Base-by-base conservation (phyloP, 352 stramenopile genomes). In the Globisporangium acanthophoron region DNA sequence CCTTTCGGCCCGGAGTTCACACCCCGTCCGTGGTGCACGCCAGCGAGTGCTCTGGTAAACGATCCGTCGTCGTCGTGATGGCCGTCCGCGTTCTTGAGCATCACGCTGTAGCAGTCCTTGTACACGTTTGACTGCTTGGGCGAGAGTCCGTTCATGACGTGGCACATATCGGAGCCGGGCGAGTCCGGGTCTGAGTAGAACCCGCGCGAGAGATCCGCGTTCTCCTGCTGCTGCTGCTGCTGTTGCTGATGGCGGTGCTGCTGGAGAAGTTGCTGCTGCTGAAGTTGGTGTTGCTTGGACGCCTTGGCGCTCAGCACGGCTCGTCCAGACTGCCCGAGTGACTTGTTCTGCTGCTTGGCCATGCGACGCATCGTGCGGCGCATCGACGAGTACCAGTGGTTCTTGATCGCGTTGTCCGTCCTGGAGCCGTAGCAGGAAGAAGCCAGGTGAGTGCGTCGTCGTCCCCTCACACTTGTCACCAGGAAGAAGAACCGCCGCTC, bases 381-480 rank as follows among this genome's bases (percentile, higher is more conserved):
- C 88, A 96, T 96, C 12, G 87, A 96, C 66, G 84, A 95, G 60
- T 97, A 96, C 85, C 85, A 95, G 62, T 95, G 85, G 61, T 95
- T 95, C 69, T 94, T 94, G 59, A 94, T 94, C 46, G 83, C 85
- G 60, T 94, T 94, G 62, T 94, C 85, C 56, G 83, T 94, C 52
- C 85, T 90, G 43, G 20, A 35, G 1, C 12, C 43, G 9, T 41
- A 18, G 12, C 13, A 52, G 27, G 12, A 29, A 44, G 33, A 48
- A 41, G 9, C 27, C 3, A 31, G 6, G 9, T n/a, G 37, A 48
- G 46, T 20, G 43, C 52, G 33, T 43, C 39, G 3, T 13, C 16
- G 21, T 43, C 12, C 35, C 31, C 18, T 20, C 5, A 11, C 29
- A 3, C 13, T 24, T 13, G 6, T 11, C 3, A 11, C 27, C 37